A percentile compares a stretch with the other conserved stretches of the same genome.
These are phyloP conservation scores for Akanthomyces lecanii DNA, from an alignment of 2,329 filamentous ascomycete genomes.

Conservation along the genomic window DNA sequence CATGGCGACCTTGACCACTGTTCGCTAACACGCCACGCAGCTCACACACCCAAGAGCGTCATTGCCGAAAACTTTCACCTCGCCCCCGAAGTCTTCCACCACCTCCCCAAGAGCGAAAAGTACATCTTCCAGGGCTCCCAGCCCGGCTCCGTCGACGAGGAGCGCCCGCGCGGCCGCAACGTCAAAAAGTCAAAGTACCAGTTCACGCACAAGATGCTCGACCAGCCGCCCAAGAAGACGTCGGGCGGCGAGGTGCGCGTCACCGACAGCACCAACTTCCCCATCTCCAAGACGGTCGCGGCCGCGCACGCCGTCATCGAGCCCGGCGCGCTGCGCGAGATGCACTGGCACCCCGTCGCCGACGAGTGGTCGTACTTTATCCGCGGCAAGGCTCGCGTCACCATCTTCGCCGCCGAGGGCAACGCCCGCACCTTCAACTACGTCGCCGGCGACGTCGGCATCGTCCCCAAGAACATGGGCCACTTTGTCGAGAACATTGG, in stretches of 20 bases:
- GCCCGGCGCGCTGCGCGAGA: slow-evolving; percentile 69
- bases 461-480: slow-evolving; percentile 72
- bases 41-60: slow-evolving; percentile 68
- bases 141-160: slow-evolving; percentile 61
- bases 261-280: slow-evolving; percentile 71
- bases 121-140: slow-evolving; percentile 72
- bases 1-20: slow-evolving; percentile 22
- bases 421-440: slow-evolving; percentile 74
- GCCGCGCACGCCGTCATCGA: slow-evolving; percentile 68
- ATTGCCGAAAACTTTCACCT: slow-evolving; percentile 73
- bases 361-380: slow-evolving; percentile 83
- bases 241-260: slow-evolving; percentile 70
- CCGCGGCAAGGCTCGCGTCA: slow-evolving; percentile 65
- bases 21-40: slow-evolving; percentile 23
- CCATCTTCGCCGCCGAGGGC: slow-evolving; percentile 67
- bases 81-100: slow-evolving; percentile 63
- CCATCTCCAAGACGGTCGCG: slow-evolving; percentile 67
- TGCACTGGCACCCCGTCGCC: slow-evolving; percentile 78
- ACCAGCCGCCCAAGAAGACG: slow-evolving; percentile 61
- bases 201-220: slow-evolving; percentile 69
- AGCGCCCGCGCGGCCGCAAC: slow-evolving; percentile 55
- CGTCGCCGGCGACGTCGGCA: slow-evolving; percentile 68
- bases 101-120: slow-evolving; percentile 63
- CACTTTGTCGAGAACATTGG: slow-evolving; percentile 81
- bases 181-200: slow-evolving; percentile 64